Conservation (phyloP, 345 rosid genomes). For the Lagerstroemia speciosa region DNA sequence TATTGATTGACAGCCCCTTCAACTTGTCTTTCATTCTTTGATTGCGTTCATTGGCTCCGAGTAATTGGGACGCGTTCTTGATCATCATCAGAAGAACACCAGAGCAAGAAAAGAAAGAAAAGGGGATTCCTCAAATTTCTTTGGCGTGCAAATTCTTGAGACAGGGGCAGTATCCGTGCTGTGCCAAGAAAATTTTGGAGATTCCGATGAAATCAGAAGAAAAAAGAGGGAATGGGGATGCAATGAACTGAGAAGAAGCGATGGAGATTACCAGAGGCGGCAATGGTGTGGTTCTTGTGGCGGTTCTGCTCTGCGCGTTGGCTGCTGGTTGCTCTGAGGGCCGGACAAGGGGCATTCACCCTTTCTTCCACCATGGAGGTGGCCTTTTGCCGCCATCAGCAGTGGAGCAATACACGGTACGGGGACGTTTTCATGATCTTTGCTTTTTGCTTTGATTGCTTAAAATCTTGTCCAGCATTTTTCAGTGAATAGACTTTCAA, state of each 20-base stretch:
- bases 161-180: background rate
- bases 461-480: background rate
- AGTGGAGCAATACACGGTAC: slow-evolving; percentile 20
- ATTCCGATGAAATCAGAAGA: slow-evolving; percentile 39
- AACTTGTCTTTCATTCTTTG: background rate
- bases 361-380: slow-evolving; percentile 12
- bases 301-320: slow-evolving; percentile 25
- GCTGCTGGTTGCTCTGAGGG: slow-evolving; percentile 20
- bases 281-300: slow-evolving; percentile 17
- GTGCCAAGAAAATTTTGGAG: background rate
- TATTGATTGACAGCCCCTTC: background rate
- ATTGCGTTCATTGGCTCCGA: background rate
- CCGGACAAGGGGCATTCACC: slow-evolving; percentile 12
- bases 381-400: background rate
- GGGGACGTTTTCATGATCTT: background rate
- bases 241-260: slow-evolving; percentile 26
- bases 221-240: slow-evolving; percentile 20
- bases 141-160: background rate
- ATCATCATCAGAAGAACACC: background rate
- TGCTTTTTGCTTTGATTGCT: background rate
- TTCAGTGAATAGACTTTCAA: no score
- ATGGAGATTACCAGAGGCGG: slow-evolving; percentile 33
- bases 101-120: background rate
- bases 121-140: background rate
- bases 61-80: background rate